Conservation (phyloP, 2,329 filamentous ascomycete species). For the Scorias spongiosa region DNA sequence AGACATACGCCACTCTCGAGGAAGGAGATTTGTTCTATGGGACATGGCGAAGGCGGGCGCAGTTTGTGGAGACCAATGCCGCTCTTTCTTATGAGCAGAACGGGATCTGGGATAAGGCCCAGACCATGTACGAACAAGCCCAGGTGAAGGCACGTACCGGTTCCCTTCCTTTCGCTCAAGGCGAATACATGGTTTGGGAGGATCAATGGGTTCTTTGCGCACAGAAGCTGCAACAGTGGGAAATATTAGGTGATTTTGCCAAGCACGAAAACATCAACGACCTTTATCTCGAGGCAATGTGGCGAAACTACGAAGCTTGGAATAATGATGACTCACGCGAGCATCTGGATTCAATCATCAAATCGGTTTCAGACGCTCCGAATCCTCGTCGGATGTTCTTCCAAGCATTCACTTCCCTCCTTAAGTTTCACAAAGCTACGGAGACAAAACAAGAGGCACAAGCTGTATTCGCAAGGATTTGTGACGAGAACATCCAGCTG, state of each 20-base stretch:
- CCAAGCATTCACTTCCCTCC: conserved; percentile 91
- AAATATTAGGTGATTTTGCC: conserved; percentile 90
- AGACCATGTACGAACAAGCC: conserved; percentile 88
- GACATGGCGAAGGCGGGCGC: conserved; percentile 85
- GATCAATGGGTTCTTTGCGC: conserved; percentile 98
- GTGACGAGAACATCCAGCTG: conserved; percentile 92
- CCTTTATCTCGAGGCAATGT: conserved; percentile 83
- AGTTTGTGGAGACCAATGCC: conserved; percentile 95
- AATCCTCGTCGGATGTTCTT: conserved; percentile 92
- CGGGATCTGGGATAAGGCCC: conserved; percentile 98
- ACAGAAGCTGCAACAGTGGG: conserved; percentile 97
- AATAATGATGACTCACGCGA: conserved; percentile 72
- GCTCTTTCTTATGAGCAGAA: conserved; percentile 97
- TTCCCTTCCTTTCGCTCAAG: conserved; percentile 88
- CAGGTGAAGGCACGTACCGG: conserved; percentile 95
- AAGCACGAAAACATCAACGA: conserved; percentile 99
- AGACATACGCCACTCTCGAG: conserved; percentile 76
- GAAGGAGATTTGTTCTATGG: conserved; percentile 98
- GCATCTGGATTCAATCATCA: conserved; percentile 81
- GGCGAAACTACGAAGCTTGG: conserved; percentile 94
- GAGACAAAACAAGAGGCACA: conserved; percentile 41
- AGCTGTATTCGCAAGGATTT: conserved; percentile 58
- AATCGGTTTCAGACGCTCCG: conserved; percentile 92
- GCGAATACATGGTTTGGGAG: conserved; percentile 98
- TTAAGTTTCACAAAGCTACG: conserved; percentile 84